A percentile compares a stretch with the other conserved stretches of the same genome.
These are phyloP conservation scores for Agaricus blazei DNA, from an alignment of 768 basidiomycete species.

Conservation along the genomic window DNA sequence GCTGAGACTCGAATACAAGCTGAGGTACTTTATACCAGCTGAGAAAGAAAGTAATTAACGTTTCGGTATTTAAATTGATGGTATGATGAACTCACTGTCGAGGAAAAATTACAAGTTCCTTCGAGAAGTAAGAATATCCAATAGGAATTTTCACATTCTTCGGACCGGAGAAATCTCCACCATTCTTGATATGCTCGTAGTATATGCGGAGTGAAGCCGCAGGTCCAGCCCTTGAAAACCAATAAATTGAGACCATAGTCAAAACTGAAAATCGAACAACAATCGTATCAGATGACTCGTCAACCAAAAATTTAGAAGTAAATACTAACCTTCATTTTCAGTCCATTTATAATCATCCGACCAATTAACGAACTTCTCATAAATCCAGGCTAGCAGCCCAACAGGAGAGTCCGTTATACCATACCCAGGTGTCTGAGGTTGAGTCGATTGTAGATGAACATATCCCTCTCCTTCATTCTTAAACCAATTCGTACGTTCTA, in stretches of 20 bases:
- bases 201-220: constrained; percentile 56
- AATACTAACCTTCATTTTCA: constrained; percentile 45
- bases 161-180: constrained; percentile 5
- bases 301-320: too few species aligned
- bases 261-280: constrained; percentile 30
- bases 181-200: constrained; percentile 35
- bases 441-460: constrained; percentile 33
- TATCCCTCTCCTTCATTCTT: constrained; percentile 30
- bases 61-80: too few species aligned
- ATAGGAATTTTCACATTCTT: constrained; percentile 30
- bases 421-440: constrained; percentile 53
- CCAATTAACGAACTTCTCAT: constrained; percentile 42
- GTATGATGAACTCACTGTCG: constrained; percentile 19
- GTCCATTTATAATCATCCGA: constrained; percentile 49
- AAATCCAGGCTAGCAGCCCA: constrained; percentile 49
- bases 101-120: constrained; percentile 32
- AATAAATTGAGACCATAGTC: constrained; percentile 55
- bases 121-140: constrained; percentile 51
- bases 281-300: background rate
- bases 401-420: constrained; percentile 51
- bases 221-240: constrained; percentile 54
- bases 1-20: constrained; percentile 43
- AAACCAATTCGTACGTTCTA: constrained; percentile 25
- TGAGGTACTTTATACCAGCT: constrained; percentile 38
- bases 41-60: background rate